Evolutionary conservation across 2,329 filamentous ascomycete species (phyloP), one percentile per base, ranked within the genome.

Genomic region (Mariannaea elegans): DNA sequence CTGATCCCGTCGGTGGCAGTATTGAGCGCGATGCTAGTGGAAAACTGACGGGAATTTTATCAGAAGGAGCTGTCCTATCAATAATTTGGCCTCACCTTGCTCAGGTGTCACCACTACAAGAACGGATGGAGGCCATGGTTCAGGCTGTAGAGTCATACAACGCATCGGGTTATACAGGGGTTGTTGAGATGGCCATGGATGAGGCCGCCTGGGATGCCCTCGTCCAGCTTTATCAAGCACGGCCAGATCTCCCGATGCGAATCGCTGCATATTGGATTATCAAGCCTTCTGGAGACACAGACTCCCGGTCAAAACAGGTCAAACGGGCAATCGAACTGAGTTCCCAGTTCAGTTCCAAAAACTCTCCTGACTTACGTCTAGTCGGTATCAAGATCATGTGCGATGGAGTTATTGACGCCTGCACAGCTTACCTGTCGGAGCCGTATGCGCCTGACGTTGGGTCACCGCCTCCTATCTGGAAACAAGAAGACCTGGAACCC

Each of bases 151-250:
- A 75, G 3, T 75, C 76, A 4, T 83, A 83, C 56, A 76, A 77
- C 56, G 67, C 72, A 0, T 76, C 76, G 2, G 81, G 81, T 1
- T 81, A 80, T 56, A 83, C 81, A 0, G 80, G 80, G 3, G 74
- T 80, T 16, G 74, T 82, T 13, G 82, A 84, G 19, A 84, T 84
- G 81, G 81, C 81, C n/a, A 83, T 83, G 81, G 81, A 83, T 58
- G 81, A 82, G 39, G 77, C 75, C 23, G 74, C 75, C 0, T 83
- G 81, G 81, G 76, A 76, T 21, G 64, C 70, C 3, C 70, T 83
- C 3, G 68, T 78, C 2, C 73, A 74, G 1, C 71, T 82, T 1
- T 73, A 65, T 12, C 65, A 65, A 21, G 71, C 73, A 3, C 51
- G 41, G 10, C 56, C 50, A 6, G 56, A 65, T 21, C 50, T 77